These are phyloP conservation scores for Populus euphratica DNA, from an alignment of 345 rosid genomes.

Conservation along the genomic window DNA sequence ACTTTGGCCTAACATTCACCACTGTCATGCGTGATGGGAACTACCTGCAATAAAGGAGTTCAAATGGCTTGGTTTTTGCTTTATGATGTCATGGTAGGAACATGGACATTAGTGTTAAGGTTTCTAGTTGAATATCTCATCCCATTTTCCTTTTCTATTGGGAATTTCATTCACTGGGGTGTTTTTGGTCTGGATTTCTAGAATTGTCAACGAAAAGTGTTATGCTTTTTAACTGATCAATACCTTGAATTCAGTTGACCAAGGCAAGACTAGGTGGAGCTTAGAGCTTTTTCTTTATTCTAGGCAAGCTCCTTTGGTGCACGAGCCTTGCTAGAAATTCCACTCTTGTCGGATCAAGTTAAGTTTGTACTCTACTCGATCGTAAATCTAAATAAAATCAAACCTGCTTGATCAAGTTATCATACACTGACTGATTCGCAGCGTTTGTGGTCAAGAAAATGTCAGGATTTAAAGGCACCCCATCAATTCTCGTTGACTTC, in stretches of 20 bases:
- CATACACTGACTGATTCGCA: no score
- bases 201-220: not conserved
- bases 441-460: not conserved
- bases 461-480: not conserved
- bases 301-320: not conserved
- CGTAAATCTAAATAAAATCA: no score
- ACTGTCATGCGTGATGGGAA: not conserved
- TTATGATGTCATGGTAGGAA: not conserved
- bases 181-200: not conserved
- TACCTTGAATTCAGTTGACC: not conserved
- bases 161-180: not conserved
- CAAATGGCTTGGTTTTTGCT: not conserved
- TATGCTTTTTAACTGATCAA: not conserved
- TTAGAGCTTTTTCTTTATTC: not conserved
- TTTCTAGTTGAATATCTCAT: not conserved
- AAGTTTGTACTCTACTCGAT: not conserved
- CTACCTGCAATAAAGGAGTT: not conserved
- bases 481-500: not conserved
- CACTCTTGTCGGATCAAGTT: not conserved
- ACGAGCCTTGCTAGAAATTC: not conserved
- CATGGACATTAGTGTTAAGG: not conserved
- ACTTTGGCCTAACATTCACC: slow-evolving; percentile 17
- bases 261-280: not conserved
- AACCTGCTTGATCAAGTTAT: not conserved
- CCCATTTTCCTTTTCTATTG: not conserved